phyloP scores from a whole-genome alignment of 495 filamentous ascomycete genomes.

The Chaetomidium leptoderma region DNA sequence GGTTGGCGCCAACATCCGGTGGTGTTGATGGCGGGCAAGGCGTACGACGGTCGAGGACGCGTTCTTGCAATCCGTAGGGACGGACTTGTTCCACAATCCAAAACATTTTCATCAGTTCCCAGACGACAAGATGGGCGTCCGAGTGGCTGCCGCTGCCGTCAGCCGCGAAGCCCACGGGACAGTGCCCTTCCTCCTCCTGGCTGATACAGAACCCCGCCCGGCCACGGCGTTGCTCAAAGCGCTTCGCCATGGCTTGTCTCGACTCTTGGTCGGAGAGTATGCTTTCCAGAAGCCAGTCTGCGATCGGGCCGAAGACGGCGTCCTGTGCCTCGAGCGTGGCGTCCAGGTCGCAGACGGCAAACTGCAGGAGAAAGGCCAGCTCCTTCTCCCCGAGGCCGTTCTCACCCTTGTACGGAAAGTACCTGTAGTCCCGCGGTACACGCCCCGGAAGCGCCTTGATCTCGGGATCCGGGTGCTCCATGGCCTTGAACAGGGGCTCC shows the following conservation, averaged over 20 bases:
- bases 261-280: background rate
- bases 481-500: background rate
- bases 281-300: background rate
- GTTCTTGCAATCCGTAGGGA: background rate
- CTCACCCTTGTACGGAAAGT: too few relatives aligned
- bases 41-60: background rate
- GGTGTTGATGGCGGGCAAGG: background rate
- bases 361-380: background rate
- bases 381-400: background rate
- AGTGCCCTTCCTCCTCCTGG: background rate
- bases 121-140: constrained; percentile 1
- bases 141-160: background rate
- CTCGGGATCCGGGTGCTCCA: background rate
- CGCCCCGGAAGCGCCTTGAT: background rate
- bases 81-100: background rate
- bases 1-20: background rate
- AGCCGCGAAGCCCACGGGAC: background rate
- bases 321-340: background rate
- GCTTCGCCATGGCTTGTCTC: background rate
- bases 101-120: constrained; percentile 3
- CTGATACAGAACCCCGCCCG: background rate
- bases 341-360: background rate
- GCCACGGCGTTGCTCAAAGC: background rate
- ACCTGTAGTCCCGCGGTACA: background rate
- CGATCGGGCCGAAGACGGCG: background rate